phyloP scores from a whole-genome alignment of 1,139 yeast genomes.

The Scheffersomyces insectosa region DNA sequence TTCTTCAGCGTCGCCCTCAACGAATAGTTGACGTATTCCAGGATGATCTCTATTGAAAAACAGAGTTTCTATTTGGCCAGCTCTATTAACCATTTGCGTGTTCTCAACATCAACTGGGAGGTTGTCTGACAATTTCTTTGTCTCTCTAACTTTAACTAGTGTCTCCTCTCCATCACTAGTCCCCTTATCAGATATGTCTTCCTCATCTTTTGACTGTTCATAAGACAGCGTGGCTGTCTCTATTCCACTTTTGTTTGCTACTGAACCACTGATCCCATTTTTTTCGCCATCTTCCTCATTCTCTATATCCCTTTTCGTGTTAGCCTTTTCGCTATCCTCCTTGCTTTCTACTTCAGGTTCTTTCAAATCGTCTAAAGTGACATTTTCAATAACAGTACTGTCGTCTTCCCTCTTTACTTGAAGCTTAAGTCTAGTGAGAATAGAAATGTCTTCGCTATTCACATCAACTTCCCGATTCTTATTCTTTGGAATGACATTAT shows the following conservation, averaged over 20 bases:
- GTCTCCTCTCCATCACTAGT: no score
- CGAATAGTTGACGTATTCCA: no score
- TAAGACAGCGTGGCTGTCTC: no score
- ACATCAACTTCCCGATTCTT: not conserved
- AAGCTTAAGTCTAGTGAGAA: not conserved
- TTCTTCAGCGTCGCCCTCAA: no score
- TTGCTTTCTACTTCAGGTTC: not conserved
- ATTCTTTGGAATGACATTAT: slow-evolving; percentile 43
- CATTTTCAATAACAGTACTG: not conserved
- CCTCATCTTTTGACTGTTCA: no score
- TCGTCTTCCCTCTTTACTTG: not conserved
- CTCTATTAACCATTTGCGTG: no score
- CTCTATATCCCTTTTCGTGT: not conserved
- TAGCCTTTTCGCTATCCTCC: not conserved
- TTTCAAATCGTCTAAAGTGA: not conserved
- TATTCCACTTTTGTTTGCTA: not conserved
- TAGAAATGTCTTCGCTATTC: not conserved
- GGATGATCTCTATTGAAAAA: no score
- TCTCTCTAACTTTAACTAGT: no score
- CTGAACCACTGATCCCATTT: slow-evolving; percentile 4
- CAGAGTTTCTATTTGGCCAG: no score
- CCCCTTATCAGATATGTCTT: no score
- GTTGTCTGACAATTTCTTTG: no score
- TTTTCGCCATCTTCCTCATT: slow-evolving; percentile 10
- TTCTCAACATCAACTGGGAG: no score